These are phyloP conservation scores for Diaporthe sp. DNA, from an alignment of 2,329 filamentous ascomycete genomes.

Conservation along the genomic window DNA sequence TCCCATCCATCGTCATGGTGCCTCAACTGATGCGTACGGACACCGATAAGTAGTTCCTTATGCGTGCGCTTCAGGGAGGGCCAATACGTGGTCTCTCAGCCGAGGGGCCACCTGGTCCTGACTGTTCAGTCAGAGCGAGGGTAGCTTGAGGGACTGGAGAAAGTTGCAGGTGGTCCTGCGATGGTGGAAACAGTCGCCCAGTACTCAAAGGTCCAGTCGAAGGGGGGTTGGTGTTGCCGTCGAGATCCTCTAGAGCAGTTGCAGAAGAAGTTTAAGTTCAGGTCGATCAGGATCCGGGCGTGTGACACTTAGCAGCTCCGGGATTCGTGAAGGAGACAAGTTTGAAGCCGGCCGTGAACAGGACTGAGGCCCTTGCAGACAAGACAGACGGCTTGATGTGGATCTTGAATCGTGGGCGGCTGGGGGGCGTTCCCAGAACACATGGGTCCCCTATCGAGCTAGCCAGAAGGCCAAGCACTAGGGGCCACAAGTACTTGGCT, in stretches of 20 bases:
- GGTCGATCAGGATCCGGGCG: not conserved
- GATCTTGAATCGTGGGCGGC: slow-evolving; percentile 22
- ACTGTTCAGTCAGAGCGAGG: not conserved
- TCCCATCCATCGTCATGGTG: slow-evolving; percentile 48
- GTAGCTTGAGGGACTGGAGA: not conserved
- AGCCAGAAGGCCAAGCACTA: not conserved
- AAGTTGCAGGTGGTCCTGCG: not conserved
- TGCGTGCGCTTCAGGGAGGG: not conserved
- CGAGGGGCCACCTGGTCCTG: not conserved
- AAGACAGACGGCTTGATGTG: not conserved
- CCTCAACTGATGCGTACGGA: not conserved
- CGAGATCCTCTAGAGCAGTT: not conserved
- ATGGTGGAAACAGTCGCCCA: not conserved
- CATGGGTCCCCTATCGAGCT: slow-evolving; percentile 19
- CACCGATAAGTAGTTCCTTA: too few relatives aligned
- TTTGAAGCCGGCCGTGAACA: slow-evolving; percentile 4
- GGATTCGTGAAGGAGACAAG: not conserved
- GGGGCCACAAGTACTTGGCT: not conserved
- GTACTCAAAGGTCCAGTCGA: not conserved
- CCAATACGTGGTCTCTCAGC: not conserved
- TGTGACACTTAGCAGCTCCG: not conserved
- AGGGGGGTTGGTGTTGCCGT: not conserved
- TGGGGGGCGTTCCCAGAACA: slow-evolving; percentile 7
- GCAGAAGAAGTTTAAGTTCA: not conserved
- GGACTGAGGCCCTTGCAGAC: slow-evolving; percentile 4